phyloP scores from a whole-genome alignment of 345 rosid genomes.

The Isatis tinctoria region DNA sequence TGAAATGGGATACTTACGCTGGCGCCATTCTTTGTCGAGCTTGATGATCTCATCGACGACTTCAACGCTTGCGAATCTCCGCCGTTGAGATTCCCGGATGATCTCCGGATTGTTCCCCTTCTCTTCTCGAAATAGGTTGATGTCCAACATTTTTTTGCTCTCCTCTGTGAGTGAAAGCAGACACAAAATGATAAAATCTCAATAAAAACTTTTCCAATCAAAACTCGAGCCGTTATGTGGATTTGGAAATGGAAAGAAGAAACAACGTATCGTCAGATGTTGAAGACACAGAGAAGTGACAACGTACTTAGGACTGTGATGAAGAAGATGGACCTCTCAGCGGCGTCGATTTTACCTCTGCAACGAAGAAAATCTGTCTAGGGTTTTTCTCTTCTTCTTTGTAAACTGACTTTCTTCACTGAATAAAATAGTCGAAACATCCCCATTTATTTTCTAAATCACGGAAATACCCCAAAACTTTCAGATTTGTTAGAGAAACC shows the following conservation, averaged over 20 bases:
- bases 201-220: neutral
- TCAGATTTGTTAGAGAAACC: neutral
- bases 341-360: neutral
- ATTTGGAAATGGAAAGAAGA: neutral
- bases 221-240: neutral
- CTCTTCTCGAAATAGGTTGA: constrained; percentile 69
- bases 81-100: constrained; percentile 72
- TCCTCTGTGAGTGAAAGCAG: neutral
- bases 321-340: neutral
- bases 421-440: neutral
- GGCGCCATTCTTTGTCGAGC: constrained; percentile 80
- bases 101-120: constrained; percentile 71
- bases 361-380: neutral
- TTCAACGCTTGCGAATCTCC: constrained; percentile 59
- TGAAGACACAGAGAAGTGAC: neutral
- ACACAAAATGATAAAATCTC: neutral
- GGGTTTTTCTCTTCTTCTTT: constrained; percentile 7
- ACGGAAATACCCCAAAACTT: neutral
- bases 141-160: constrained; percentile 55
- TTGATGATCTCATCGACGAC: constrained; percentile 66
- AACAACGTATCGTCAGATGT: neutral
- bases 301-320: neutral
- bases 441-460: neutral
- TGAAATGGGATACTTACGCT: constrained; percentile 34
- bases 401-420: neutral